Conservation (phyloP, 176 grass and related monocot species). For the Musa itinerans region DNA sequence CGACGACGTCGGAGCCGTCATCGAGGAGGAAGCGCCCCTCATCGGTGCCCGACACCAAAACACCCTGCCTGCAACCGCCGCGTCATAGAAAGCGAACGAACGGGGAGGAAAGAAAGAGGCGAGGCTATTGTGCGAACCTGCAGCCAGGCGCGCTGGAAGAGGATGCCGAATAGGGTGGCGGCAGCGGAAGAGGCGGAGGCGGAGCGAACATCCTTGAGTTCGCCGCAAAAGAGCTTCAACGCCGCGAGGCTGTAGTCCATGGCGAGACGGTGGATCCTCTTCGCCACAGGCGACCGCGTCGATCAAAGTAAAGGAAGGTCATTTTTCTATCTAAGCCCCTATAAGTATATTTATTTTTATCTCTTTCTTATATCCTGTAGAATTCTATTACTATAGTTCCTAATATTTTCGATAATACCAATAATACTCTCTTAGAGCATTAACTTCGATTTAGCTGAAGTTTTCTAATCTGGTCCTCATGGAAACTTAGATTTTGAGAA, state of each 20-base stretch:
- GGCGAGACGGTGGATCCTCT: not conserved
- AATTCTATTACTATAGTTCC: too few species aligned
- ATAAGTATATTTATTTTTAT: too few species aligned
- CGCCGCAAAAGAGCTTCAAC: conserved; percentile 62
- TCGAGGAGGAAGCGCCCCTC: conserved; percentile 44
- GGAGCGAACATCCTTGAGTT: conserved; percentile 29
- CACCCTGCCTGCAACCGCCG: conserved; percentile 45
- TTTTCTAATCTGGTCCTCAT: too few species aligned
- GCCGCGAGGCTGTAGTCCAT: conserved; percentile 82
- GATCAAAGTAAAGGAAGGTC: too few species aligned
- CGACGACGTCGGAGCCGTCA: conserved; percentile 53
- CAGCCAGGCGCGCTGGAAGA: conserved; percentile 87
- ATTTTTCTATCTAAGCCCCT: too few species aligned
- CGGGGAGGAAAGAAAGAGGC: not conserved
- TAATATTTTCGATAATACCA: too few species aligned
- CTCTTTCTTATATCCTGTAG: too few species aligned
- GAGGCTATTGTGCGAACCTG: conserved; percentile 36
- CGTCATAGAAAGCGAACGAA: not conserved
- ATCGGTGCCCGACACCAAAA: conserved; percentile 29
- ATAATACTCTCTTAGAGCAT: too few species aligned
- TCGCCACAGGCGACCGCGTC: not conserved
- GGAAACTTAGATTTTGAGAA: too few species aligned
- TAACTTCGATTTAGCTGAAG: too few species aligned
- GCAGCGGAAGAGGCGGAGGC: conserved; percentile 22
- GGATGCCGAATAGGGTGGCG: conserved; percentile 54